Base-by-base conservation (phyloP, 495 filamentous ascomycete genomes). In the Podospora australis region DNA sequence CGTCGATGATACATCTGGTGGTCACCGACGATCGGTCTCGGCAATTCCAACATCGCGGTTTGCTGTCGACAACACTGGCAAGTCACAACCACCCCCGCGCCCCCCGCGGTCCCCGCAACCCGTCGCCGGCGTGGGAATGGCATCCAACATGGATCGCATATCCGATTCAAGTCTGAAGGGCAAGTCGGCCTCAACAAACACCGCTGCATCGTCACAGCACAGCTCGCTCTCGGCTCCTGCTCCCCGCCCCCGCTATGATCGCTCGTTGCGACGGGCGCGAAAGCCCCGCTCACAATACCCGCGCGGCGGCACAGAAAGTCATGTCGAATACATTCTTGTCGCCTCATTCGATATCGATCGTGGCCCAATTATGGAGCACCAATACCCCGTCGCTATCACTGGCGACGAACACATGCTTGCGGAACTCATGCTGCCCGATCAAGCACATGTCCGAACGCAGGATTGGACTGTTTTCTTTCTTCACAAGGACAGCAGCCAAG, bases 401-500 rank as follows among this genome's bases (percentile, higher is more conserved):
- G 90, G 90, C n/a, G 91, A 99, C 52, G 92, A 97, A 70, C 72
- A 83, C 64, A 97, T 97, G 92, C 73, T 99, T 53, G 92, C 92
- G 13, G 92, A 97, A 67, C 80, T 99, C 62, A 99, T 99, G 92
- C 75, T 99, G 54, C 92, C 92, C 1, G 92, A 99, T 70, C 91
- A 96, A 66, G 88, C 90, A 21, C 92, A 99, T 69, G 83, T 91
- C 26, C 78, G 94, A 23, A 91, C 84, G 58, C 90, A 96, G 65
- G 92, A 99, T 65, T 99, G 92, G 92, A 99, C 92, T 25, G 95
- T 97, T 11, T 99, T 99, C 70, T 99, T 99, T 57, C 60, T 99
- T 40, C 92, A 97, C 61, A 97, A 97, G 63, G 94, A 97, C 63
- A 86, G 81, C 4, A 88, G 78, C 52, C 76, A 82, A 39, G 84